Percentiles rank a stretch among this genome's conserved stretches.
Conservation (phyloP, 345 rosid species). For the Cardamine chenopodiifolia region DNA sequence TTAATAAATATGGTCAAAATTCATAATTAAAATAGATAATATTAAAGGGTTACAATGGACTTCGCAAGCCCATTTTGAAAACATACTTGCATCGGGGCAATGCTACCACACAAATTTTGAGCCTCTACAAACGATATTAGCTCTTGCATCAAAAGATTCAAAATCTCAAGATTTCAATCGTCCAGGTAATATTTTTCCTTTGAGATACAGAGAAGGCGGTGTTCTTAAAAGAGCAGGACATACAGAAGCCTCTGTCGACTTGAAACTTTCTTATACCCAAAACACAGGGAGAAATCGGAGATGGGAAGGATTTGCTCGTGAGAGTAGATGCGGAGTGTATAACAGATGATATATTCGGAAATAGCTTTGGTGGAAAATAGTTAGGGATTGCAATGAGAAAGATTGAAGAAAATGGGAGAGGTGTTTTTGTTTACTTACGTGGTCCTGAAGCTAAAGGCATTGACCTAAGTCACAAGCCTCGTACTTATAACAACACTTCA, state of each 20-base stretch:
- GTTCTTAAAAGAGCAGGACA: constrained; percentile 97
- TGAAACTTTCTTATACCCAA: constrained; percentile 18
- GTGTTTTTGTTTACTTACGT: constrained; percentile 86
- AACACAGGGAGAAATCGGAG: constrained; percentile 69
- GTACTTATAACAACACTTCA: constrained; percentile 65
- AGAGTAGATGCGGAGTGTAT: constrained; percentile 94
- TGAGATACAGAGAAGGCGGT: constrained; percentile 87
- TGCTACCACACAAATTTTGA: too few relatives aligned
- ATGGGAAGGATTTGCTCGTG: constrained; percentile 79
- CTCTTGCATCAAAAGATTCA: constrained; percentile 76
- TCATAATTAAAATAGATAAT: too few relatives aligned
- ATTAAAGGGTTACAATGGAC: too few relatives aligned
- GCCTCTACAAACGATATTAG: constrained; percentile 62
- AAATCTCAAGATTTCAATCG: constrained; percentile 80
- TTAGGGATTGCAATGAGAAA: constrained; percentile 79
- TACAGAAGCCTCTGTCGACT: constrained; percentile 93
- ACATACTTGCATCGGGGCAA: too few relatives aligned
- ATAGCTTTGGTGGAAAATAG: constrained; percentile 77
- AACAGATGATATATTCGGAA: constrained; percentile 94
- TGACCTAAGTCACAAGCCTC: constrained; percentile 86
- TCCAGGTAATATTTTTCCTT: constrained; percentile 88
- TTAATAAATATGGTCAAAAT: too few relatives aligned
- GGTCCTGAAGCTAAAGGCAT: constrained; percentile 92
- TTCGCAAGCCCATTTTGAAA: too few relatives aligned
- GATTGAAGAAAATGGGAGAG: constrained; percentile 77